Evolutionary conservation across 352 stramenopile species (phyloP).

Genomic region (Phytophthora syringae): DNA sequence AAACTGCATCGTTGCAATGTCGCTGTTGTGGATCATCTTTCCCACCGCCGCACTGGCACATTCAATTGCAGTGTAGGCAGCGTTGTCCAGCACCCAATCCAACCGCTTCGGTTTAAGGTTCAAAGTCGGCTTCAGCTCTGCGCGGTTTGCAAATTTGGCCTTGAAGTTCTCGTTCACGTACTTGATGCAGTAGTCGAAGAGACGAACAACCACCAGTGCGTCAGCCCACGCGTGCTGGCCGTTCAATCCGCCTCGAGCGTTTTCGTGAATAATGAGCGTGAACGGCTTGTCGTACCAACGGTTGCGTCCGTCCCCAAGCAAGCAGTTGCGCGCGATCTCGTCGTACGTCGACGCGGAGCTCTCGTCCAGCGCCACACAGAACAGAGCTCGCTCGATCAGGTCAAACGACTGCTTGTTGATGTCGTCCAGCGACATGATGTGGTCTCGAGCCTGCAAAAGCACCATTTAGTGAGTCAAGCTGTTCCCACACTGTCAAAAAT

Average conservation of each 20-base stretch:
- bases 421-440: conserved; percentile 87
- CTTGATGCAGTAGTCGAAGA: conserved; percentile 95
- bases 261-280: conserved; percentile 96
- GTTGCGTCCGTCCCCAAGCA: conserved; percentile 93
- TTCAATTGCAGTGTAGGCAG: conserved; percentile 83
- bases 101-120: conserved; percentile 77
- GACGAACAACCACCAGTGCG: conserved; percentile 94
- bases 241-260: conserved; percentile 95
- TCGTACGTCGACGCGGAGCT: conserved; percentile 82
- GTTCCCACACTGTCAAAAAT: too few species aligned
- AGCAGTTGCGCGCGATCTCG: conserved; percentile 85
- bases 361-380: conserved; percentile 95
- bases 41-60: conserved; percentile 90
- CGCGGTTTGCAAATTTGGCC: conserved; percentile 76
- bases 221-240: conserved; percentile 99
- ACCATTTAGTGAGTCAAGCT: too few species aligned
- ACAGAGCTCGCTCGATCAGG: conserved; percentile 91
- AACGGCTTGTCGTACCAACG: conserved; percentile 99
- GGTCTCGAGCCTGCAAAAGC: conserved; percentile 65
- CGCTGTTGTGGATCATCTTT: conserved; percentile 92
- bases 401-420: conserved; percentile 93
- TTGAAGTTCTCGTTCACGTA: conserved; percentile 93
- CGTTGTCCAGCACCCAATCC: conserved; percentile 86
- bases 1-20: conserved; percentile 92
- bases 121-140: conserved; percentile 67